Conservation (phyloP, 2,329 filamentous ascomycete genomes). For the Ophiostoma fasciatum region DNA sequence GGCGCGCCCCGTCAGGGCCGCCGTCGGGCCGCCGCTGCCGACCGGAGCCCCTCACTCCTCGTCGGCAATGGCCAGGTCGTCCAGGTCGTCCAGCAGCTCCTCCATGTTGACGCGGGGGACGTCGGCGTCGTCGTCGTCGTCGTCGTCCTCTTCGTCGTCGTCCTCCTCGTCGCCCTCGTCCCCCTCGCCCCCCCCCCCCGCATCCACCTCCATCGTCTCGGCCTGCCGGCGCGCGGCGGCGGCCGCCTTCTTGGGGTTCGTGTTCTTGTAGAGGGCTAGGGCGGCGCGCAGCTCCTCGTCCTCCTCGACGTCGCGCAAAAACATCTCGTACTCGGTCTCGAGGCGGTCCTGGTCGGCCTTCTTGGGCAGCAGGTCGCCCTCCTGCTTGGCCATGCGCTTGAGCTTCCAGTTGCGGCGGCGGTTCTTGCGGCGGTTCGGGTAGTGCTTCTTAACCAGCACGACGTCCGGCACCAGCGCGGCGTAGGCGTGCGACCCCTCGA, state of each 20-base stretch:
- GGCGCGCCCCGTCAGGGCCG: too few relatives aligned
- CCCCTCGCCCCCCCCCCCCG: constrained; percentile 39
- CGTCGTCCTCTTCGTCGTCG: constrained; percentile 47
- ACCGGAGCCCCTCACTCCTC: constrained; percentile 4
- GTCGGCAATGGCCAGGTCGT: constrained; percentile 64
- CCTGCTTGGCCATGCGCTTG: constrained; percentile 82
- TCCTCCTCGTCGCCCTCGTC: constrained; percentile 41
- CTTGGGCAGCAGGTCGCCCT: constrained; percentile 72
- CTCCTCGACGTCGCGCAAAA: constrained; percentile 92
- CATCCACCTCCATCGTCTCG: constrained; percentile 29
- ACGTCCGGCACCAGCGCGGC: constrained; percentile 76
- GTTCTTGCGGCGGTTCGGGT: constrained; percentile 64
- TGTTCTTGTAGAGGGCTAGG: constrained; percentile 71
- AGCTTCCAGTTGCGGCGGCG: constrained; percentile 82
- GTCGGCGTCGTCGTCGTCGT: constrained; percentile 38
- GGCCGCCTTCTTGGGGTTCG: constrained; percentile 32
- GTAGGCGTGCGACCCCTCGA: constrained; percentile 66
- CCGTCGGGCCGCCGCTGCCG: too few relatives aligned
- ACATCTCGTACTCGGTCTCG: constrained; percentile 92
- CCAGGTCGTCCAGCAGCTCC: constrained; percentile 81
- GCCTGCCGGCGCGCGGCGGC: constrained; percentile 15
- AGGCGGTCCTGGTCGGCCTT: constrained; percentile 78
- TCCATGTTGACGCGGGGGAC: constrained; percentile 61
- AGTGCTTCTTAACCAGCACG: constrained; percentile 92
- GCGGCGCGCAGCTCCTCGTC: constrained; percentile 77